Evolutionary conservation across 805 yeast species (phyloP).

Genomic region (Nakazawaea siamensis): DNA sequence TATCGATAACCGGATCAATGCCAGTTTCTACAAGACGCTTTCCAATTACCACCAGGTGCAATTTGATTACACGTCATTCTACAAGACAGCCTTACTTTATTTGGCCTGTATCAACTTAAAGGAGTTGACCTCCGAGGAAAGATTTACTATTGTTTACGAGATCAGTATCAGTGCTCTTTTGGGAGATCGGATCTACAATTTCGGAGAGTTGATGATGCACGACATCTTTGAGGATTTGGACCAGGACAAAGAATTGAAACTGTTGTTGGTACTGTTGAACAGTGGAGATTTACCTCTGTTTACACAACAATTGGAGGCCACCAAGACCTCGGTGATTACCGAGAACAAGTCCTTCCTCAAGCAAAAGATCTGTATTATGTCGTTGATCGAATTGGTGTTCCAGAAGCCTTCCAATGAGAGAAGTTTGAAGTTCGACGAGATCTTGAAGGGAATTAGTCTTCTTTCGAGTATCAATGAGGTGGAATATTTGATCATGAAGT

Average conservation of each 20-base stretch:
- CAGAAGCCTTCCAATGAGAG: conserved; percentile 67
- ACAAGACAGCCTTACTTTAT: conserved; percentile 73
- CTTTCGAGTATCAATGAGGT: conserved; percentile 60
- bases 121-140: conserved; percentile 18
- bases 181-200: conserved; percentile 89
- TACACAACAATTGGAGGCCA: conserved; percentile 14
- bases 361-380: conserved; percentile 89
- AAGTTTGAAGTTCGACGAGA: conserved; percentile 62
- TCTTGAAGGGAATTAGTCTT: conserved; percentile 60
- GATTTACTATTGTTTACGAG: conserved; percentile 48
- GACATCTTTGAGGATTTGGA: conserved; percentile 56
- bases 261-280: conserved; percentile 63
- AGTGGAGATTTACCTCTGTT: conserved; percentile 69
- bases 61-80: conserved; percentile 74
- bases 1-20: conserved; percentile 58
- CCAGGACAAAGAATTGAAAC: conserved; percentile 61
- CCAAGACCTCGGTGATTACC: conserved; percentile 43
- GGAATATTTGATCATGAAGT: conserved; percentile 87
- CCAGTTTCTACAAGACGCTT: conserved; percentile 75
- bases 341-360: conserved; percentile 58
- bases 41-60: conserved; percentile 68
- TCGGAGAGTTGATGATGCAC: conserved; percentile 90
- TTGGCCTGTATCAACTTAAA: conserved; percentile 53
- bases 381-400: conserved; percentile 82
- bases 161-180: conserved; percentile 79